A percentile compares a stretch with the other conserved stretches of the same genome.
Conservation (phyloP, 352 stramenopile genomes). For the Globisporangium barbulae region DNA sequence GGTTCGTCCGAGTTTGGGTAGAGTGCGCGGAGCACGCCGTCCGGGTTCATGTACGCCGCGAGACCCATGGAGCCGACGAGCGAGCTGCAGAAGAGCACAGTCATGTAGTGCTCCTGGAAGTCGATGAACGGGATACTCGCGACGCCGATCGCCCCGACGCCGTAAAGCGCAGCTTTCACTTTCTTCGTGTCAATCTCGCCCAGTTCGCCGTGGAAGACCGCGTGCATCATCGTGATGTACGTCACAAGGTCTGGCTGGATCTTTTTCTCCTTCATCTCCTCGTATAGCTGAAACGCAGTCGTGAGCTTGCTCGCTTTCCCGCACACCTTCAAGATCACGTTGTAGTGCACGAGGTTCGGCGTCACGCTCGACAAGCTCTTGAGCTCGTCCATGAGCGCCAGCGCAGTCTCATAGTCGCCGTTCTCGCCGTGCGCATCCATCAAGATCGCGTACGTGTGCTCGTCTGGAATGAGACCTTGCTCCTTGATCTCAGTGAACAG, state of each 20-base stretch:
- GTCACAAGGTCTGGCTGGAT: conserved; percentile 72
- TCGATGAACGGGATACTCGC: conserved; percentile 69
- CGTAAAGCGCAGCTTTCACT: conserved; percentile 60
- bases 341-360: conserved; percentile 75
- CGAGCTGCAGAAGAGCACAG: conserved; percentile 68
- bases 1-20: conserved; percentile 80
- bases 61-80: conserved; percentile 79
- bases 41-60: conserved; percentile 81
- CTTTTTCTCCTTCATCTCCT: conserved; percentile 78
- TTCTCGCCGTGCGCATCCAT: conserved; percentile 67
- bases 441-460: conserved; percentile 70
- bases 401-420: conserved; percentile 52
- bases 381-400: conserved; percentile 52
- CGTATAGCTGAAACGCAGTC: conserved; percentile 77
- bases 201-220: conserved; percentile 78
- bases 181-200: conserved; percentile 60
- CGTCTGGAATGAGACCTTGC: conserved; percentile 44
- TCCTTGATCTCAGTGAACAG: conserved; percentile 59
- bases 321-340: conserved; percentile 71
- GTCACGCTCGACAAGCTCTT: conserved; percentile 27
- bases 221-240: conserved; percentile 88
- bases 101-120: conserved; percentile 70
- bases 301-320: conserved; percentile 70
- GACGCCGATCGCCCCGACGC: conserved; percentile 50
- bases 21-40: conserved; percentile 72